Evolutionary conservation across 1,284 basidiomycete genomes (phyloP).

Genomic region (Somion occarium): DNA sequence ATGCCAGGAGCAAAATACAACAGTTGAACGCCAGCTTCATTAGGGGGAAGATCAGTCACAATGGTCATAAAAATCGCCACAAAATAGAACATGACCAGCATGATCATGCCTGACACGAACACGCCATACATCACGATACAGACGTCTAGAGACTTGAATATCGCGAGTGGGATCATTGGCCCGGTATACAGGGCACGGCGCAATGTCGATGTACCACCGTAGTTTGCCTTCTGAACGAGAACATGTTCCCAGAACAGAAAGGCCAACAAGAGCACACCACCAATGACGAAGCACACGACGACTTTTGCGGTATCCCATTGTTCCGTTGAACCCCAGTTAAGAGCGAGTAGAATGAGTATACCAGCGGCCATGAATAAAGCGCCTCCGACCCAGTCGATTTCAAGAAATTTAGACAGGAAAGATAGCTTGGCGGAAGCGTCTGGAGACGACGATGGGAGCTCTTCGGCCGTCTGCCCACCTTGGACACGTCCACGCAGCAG

Average conservation of each 20-base stretch:
- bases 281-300: slow-evolving; percentile 36
- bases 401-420: slow-evolving; percentile 30
- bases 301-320: slow-evolving; percentile 29
- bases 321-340: slow-evolving; percentile 32
- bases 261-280: slow-evolving; percentile 30
- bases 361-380: slow-evolving; percentile 32
- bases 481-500: slow-evolving; percentile 34
- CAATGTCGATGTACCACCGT: slow-evolving; percentile 14
- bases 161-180: slow-evolving; percentile 38
- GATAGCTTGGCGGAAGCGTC: slow-evolving; percentile 13
- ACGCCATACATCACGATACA: slow-evolving; percentile 34
- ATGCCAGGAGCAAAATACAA: slow-evolving; percentile 45
- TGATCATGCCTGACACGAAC: slow-evolving; percentile 41
- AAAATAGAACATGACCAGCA: slow-evolving; percentile 51
- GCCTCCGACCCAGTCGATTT: slow-evolving; percentile 44
- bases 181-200: slow-evolving; percentile 24
- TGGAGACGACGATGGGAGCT: slow-evolving; percentile 4
- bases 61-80: slow-evolving; percentile 46
- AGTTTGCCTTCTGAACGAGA: slow-evolving; percentile 27
- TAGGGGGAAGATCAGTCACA: slow-evolving; percentile 33
- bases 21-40: slow-evolving; percentile 39
- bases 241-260: slow-evolving; percentile 38
- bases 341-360: slow-evolving; percentile 32
- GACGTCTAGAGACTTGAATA: slow-evolving; percentile 34
- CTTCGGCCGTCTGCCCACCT: slow-evolving; percentile 18